A percentile compares a stretch with the other conserved stretches of the same genome.
Evolutionary conservation across 2,329 filamentous ascomycete species (phyloP).

Genomic region (Podosphaera xanthii): DNA sequence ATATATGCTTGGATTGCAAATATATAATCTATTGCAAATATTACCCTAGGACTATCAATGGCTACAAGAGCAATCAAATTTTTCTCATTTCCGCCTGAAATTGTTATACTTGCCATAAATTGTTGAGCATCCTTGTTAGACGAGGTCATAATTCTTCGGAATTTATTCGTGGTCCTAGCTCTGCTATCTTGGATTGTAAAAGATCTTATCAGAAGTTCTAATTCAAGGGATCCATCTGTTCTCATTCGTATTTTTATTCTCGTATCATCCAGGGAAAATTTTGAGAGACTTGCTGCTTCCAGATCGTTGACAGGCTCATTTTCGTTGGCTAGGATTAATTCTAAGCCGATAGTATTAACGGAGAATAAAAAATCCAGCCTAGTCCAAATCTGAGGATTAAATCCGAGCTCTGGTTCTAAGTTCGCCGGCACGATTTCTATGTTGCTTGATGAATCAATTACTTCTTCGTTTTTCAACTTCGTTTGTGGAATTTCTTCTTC

Average conservation of each 20-base stretch:
- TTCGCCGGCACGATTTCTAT: constrained; percentile 24
- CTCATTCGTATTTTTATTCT: constrained; percentile 82
- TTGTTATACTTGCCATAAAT: constrained; percentile 91
- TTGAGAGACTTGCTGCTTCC: constrained; percentile 63
- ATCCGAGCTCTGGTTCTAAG: constrained; percentile 47
- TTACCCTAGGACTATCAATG: constrained; percentile 81
- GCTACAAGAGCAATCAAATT: constrained; percentile 79
- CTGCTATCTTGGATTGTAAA: constrained; percentile 90
- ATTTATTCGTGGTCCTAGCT: constrained; percentile 78
- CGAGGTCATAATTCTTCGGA: constrained; percentile 92
- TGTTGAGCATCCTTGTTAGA: constrained; percentile 91
- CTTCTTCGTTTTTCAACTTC: not conserved
- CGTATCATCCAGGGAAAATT: constrained; percentile 85
- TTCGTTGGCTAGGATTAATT: constrained; percentile 58
- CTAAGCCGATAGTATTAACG: constrained; percentile 67
- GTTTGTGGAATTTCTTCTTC: constrained; percentile 45
- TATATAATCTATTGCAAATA: constrained; percentile 87
- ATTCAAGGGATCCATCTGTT: constrained; percentile 75
- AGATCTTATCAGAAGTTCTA: constrained; percentile 77
- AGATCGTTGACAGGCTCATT: constrained; percentile 58
- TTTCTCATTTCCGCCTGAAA: constrained; percentile 62
- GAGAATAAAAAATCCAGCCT: constrained; percentile 84
- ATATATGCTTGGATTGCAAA: constrained; percentile 73
- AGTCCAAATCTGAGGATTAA: constrained; percentile 56
- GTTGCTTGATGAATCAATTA: not conserved